These are phyloP conservation scores for Phytophthora idaei DNA, from an alignment of 352 stramenopile species.

Conservation along the genomic window DNA sequence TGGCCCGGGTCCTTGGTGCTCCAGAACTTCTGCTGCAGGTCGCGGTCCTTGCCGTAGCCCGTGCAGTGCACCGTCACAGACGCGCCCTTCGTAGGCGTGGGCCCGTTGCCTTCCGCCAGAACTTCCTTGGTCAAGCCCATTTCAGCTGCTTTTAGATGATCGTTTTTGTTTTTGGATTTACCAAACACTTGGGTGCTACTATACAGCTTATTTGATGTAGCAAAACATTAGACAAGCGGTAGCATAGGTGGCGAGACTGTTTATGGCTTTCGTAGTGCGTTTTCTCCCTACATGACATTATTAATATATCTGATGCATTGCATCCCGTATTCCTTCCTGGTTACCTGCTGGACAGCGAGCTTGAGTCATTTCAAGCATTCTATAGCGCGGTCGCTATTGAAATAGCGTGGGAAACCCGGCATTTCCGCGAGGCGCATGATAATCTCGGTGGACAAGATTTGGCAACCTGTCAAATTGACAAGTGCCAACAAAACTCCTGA, in stretches of 20 bases:
- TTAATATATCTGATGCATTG: too few species aligned
- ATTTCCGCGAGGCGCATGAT: too few species aligned
- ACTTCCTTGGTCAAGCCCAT: constrained; percentile 80
- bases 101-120: constrained; percentile 56
- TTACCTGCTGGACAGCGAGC: too few species aligned
- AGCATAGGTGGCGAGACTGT: not conserved
- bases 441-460: constrained; percentile 22
- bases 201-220: constrained; percentile 6
- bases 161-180: not conserved
- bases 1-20: constrained; percentile 96
- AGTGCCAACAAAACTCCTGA: constrained; percentile 2
- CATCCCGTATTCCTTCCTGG: too few species aligned
- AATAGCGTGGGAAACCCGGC: too few species aligned
- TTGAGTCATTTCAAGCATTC: too few species aligned
- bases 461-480: not conserved
- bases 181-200: not conserved
- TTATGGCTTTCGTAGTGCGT: too few species aligned
- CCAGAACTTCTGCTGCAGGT: constrained; percentile 93
- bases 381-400: too few species aligned
- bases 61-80: constrained; percentile 87
- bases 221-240: constrained; percentile 2
- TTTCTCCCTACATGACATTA: too few species aligned
- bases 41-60: constrained; percentile 76
- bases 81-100: constrained; percentile 56
- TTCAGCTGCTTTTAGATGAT: not conserved